Conservation (phyloP, 495 filamentous ascomycete species). For the Penicillium desertorum region DNA sequence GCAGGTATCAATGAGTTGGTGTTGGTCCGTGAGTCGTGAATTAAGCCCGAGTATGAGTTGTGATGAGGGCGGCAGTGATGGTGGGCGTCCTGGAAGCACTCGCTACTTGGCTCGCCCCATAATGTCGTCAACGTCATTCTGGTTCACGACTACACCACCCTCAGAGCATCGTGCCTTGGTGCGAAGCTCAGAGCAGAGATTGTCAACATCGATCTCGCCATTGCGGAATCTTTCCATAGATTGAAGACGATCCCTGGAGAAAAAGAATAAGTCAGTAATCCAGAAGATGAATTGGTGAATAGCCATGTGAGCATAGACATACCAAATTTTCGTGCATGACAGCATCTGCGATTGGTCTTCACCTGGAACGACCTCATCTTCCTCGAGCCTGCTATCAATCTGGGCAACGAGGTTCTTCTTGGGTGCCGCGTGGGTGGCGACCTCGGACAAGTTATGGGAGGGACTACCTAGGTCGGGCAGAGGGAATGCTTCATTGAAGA, state of each 20-base stretch:
- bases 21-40: conserved; percentile 30
- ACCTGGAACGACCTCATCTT: conserved; percentile 64
- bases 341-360: conserved; percentile 67
- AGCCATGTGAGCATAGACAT: conserved; percentile 30
- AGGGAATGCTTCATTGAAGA: conserved; percentile 88
- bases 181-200: conserved; percentile 87
- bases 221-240: conserved; percentile 80
- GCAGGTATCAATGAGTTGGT: conserved; percentile 19
- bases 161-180: conserved; percentile 96
- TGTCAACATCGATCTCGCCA: conserved; percentile 90
- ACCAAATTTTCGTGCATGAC: conserved; percentile 93
- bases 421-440: conserved; percentile 39
- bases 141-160: conserved; percentile 83
- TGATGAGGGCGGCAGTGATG: background rate
- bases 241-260: conserved; percentile 83
- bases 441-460: conserved; percentile 61
- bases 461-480: conserved; percentile 71
- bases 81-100: conserved; percentile 1
- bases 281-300: background rate
- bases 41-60: background rate
- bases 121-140: conserved; percentile 82
- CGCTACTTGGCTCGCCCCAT: conserved; percentile 55
- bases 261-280: conserved; percentile 19
- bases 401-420: conserved; percentile 73
- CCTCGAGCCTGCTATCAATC: conserved; percentile 67